phyloP scores from a whole-genome alignment of 352 stramenopile genomes.

The Phytopythium helicoides region DNA sequence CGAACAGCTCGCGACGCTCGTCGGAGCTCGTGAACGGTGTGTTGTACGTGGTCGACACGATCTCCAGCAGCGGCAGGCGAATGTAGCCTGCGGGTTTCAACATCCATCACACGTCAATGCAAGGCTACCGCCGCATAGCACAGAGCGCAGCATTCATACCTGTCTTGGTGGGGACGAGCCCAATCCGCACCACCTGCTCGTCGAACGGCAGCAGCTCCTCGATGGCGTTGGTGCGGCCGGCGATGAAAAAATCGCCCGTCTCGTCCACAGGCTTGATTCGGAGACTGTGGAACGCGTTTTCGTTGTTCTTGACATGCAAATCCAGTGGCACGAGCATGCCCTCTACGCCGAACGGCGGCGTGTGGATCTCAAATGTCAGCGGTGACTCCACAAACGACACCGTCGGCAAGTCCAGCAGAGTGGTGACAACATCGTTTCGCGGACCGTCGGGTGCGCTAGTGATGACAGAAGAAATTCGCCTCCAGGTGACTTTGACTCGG shows the following conservation, averaged over 20 bases:
- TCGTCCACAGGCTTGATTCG: constrained; percentile 69
- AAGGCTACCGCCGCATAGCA: no score
- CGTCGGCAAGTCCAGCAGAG: constrained; percentile 56
- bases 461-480: constrained; percentile 52
- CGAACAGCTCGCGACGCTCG: constrained; percentile 73
- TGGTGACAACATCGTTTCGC: constrained; percentile 58
- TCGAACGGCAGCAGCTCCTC: constrained; percentile 75
- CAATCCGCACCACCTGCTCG: constrained; percentile 59
- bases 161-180: constrained; percentile 74
- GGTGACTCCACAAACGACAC: constrained; percentile 70
- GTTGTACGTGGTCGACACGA: constrained; percentile 71
- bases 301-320: constrained; percentile 71
- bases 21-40: constrained; percentile 60
- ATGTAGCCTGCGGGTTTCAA: constrained; percentile 55
- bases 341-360: constrained; percentile 72
- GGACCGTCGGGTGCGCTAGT: constrained; percentile 18
- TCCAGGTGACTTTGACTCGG: constrained; percentile 59
- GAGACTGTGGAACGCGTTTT: constrained; percentile 63
- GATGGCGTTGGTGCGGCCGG: constrained; percentile 66
- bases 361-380: constrained; percentile 60
- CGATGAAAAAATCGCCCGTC: constrained; percentile 73
- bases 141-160: constrained; percentile 30
- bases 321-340: constrained; percentile 53
- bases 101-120: constrained; percentile 10
- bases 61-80: constrained; percentile 68